Conservation (phyloP, 1,139 yeast species). For the Torulaspora pretoriensis region DNA sequence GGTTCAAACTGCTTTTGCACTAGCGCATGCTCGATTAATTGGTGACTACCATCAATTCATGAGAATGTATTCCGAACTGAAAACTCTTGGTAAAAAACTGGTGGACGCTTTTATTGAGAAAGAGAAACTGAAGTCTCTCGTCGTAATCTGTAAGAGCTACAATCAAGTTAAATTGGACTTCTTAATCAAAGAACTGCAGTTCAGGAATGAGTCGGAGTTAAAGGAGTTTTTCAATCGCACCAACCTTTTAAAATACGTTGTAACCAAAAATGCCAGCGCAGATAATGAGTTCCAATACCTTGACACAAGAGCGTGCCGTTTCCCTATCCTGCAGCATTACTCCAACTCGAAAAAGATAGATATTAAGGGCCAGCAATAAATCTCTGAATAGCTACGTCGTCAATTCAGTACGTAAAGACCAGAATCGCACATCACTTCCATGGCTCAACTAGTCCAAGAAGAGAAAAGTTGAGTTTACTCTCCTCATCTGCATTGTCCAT, state of each 20-base stretch:
- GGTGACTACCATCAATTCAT: constrained; percentile 55
- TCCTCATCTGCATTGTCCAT: constrained; percentile 57
- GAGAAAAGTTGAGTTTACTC: constrained; percentile 58
- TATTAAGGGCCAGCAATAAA: constrained; percentile 42
- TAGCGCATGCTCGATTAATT: constrained; percentile 41
- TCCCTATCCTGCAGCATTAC: constrained; percentile 44
- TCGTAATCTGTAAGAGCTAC: constrained; percentile 56
- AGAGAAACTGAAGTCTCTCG: constrained; percentile 59
- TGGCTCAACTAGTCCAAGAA: constrained; percentile 63
- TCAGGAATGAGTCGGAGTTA: constrained; percentile 39
- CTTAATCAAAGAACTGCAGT: constrained; percentile 47
- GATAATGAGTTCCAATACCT: constrained; percentile 36
- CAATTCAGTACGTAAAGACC: background rate
- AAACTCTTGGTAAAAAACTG: constrained; percentile 37
- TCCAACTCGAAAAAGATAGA: constrained; percentile 62
- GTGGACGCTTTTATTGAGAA: constrained; percentile 48
- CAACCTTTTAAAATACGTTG: constrained; percentile 41
- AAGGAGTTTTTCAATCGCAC: constrained; percentile 42
- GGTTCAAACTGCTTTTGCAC: constrained; percentile 44
- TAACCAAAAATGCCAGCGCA: constrained; percentile 29
- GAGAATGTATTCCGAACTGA: constrained; percentile 40
- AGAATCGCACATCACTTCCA: constrained; percentile 35
- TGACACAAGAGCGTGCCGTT: constrained; percentile 42
- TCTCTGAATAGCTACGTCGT: background rate
- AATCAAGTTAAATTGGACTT: constrained; percentile 49